These are phyloP conservation scores for Tranzscheliella williamsii DNA, from an alignment of 1,284 basidiomycete species.

Conservation along the genomic window DNA sequence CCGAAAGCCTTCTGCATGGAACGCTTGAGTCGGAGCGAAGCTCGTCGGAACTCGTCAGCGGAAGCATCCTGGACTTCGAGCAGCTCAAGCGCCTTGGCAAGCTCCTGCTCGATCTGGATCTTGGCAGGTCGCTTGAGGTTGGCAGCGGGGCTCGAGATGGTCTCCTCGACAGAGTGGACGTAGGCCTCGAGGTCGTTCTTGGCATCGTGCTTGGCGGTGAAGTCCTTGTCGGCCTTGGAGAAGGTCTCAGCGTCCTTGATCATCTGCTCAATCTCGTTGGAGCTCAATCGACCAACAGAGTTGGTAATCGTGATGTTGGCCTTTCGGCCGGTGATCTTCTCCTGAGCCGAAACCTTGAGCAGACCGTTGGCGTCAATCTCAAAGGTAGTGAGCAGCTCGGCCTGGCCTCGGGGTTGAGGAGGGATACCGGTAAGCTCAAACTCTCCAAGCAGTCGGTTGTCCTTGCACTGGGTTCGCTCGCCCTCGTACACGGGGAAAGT, in stretches of 20 bases:
- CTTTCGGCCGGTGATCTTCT: constrained; percentile 60
- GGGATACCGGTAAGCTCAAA: constrained; percentile 61
- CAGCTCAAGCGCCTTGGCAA: constrained; percentile 61
- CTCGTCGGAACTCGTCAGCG: constrained; percentile 59
- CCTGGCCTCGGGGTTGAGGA: constrained; percentile 60
- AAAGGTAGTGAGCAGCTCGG: constrained; percentile 59
- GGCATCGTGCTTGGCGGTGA: constrained; percentile 61
- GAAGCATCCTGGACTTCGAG: constrained; percentile 58
- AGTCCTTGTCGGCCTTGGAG: constrained; percentile 61
- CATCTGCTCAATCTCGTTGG: constrained; percentile 61
- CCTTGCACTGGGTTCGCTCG: constrained; percentile 61
- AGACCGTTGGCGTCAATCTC: constrained; percentile 61
- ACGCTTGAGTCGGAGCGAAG: constrained; percentile 58
- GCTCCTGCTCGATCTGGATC: constrained; percentile 61
- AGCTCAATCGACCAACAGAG: constrained; percentile 59
- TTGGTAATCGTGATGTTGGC: constrained; percentile 62
- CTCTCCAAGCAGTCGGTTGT: constrained; percentile 61
- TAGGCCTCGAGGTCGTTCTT: constrained; percentile 60
- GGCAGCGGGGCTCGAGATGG: constrained; percentile 57
- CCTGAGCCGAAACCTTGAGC: constrained; percentile 59
- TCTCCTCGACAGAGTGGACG: constrained; percentile 59
- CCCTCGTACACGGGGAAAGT: constrained; percentile 62
- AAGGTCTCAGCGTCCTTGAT: constrained; percentile 61
- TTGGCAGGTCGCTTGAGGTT: constrained; percentile 59
- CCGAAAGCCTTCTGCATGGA: constrained; percentile 60